Evolutionary conservation across 2,329 filamentous ascomycete genomes (phyloP).

Genomic region (Alternaria angustiovoidea): DNA sequence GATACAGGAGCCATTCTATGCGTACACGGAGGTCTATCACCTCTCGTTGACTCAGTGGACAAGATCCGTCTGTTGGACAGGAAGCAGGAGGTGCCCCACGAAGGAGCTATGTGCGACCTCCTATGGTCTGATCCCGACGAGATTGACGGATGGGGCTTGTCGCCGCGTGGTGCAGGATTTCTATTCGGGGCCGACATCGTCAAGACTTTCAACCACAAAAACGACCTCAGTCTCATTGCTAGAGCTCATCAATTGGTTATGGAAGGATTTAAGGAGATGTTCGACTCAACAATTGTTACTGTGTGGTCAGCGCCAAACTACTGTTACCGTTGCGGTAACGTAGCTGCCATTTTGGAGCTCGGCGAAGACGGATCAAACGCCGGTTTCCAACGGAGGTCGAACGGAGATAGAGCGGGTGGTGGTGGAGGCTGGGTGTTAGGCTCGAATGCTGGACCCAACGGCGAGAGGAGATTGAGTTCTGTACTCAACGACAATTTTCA

Average conservation of each 20-base stretch:
- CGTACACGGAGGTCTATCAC: constrained; percentile 92
- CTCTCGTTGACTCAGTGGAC: constrained; percentile 90
- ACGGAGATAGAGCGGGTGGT: constrained; percentile 69
- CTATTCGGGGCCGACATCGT: constrained; percentile 96
- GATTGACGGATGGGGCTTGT: constrained; percentile 95
- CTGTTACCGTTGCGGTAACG: constrained; percentile 63
- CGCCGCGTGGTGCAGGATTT: constrained; percentile 92
- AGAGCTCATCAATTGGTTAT: constrained; percentile 97
- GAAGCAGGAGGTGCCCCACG: constrained; percentile 97
- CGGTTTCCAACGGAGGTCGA: constrained; percentile 62
- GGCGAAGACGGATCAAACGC: constrained; percentile 76
- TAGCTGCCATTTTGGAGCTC: constrained; percentile 92
- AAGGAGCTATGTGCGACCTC: constrained; percentile 98
- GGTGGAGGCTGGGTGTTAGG: constrained; percentile 48
- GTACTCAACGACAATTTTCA: constrained; percentile 56
- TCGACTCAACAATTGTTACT: constrained; percentile 86
- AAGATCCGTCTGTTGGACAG: constrained; percentile 92
- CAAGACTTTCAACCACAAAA: constrained; percentile 90
- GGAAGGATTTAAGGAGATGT: constrained; percentile 99
- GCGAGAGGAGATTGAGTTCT: constrained; percentile 39
- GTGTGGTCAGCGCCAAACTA: constrained; percentile 89
- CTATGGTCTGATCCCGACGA: constrained; percentile 99
- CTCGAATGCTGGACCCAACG: constrained; percentile 46
- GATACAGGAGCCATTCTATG: constrained; percentile 78
- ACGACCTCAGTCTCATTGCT: constrained; percentile 90